Conservation (phyloP, 2,329 filamentous ascomycete genomes). For the Curvularia verruculosa region DNA sequence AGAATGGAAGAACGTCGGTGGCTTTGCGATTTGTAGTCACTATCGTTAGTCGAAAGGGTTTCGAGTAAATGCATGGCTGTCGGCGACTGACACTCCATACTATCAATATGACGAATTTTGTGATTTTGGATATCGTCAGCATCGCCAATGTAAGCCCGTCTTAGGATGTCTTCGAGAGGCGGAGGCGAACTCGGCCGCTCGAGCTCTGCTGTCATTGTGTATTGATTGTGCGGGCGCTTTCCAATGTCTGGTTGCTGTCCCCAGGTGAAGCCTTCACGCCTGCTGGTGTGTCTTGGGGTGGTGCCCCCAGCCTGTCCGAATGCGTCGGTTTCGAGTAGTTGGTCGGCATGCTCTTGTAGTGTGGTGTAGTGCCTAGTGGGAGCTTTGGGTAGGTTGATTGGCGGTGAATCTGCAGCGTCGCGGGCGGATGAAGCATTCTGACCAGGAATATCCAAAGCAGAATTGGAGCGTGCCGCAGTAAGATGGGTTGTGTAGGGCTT, state of each 20-base stretch:
- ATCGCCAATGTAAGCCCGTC: slow-evolving; percentile 18
- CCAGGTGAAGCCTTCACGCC: slow-evolving; percentile 40
- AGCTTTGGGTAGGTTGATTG: slow-evolving; percentile 7
- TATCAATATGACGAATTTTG: slow-evolving; percentile 20
- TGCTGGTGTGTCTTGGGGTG: slow-evolving; percentile 25
- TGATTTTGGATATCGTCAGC: slow-evolving; percentile 16
- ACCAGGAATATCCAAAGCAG: slow-evolving; percentile 5
- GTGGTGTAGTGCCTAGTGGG: slow-evolving; percentile 29
- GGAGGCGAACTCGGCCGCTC: slow-evolving; percentile 22
- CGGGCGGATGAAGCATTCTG: slow-evolving; percentile 10
- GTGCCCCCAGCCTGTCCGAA: slow-evolving; percentile 8
- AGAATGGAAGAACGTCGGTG: slow-evolving; percentile 32
- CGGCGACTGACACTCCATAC: slow-evolving; percentile 17
- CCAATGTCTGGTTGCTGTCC: slow-evolving; percentile 13
- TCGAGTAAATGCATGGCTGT: slow-evolving; percentile 2
- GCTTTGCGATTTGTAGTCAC: slow-evolving; percentile 12
- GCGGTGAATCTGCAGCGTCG: slow-evolving; percentile 4
- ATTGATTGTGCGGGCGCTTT: slow-evolving; percentile 13
- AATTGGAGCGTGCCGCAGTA: slow-evolving; percentile 7
- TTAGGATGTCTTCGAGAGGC: slow-evolving; percentile 29
- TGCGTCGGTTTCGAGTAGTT: slow-evolving; percentile 7
- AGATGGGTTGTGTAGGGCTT: slow-evolving; percentile 12
- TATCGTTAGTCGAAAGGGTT: slow-evolving; percentile 4
- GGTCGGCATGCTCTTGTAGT: slow-evolving; percentile 37
- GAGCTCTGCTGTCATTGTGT: slow-evolving; percentile 24